These are phyloP conservation scores for Microcyclosporella mali DNA, from an alignment of 2,329 filamentous ascomycete genomes.

Conservation along the genomic window DNA sequence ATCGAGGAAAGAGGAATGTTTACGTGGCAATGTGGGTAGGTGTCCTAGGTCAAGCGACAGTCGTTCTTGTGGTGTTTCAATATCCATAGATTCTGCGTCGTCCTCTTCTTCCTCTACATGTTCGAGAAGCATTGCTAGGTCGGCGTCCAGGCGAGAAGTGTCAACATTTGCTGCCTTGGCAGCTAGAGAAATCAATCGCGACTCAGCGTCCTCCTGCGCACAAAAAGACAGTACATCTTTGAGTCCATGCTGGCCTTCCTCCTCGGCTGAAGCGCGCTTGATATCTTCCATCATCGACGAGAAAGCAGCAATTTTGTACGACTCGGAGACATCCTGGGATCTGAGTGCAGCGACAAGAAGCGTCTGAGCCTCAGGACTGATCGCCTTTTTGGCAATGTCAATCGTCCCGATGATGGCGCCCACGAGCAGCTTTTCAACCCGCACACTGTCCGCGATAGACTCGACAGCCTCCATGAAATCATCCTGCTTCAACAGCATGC, in stretches of 20 bases:
- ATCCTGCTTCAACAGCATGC: conserved; percentile 59
- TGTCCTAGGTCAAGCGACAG: conserved; percentile 5
- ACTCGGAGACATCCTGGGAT: conserved; percentile 3
- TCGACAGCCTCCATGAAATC: conserved; percentile 55
- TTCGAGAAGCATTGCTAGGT: conserved; percentile 13
- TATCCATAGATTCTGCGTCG: conserved; percentile 6
- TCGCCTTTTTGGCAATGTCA: conserved; percentile 37
- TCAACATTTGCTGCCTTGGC: conserved; percentile 7
- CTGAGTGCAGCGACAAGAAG: conserved; percentile 2
- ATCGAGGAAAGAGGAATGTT: conserved; percentile 16
- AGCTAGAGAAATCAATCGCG: conserved; percentile 5
- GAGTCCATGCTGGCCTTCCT: not conserved
- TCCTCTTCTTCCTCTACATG: conserved; percentile 2
- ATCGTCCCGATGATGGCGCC: conserved; percentile 63
- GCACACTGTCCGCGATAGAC: conserved; percentile 58
- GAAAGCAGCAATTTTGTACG: conserved; percentile 2
- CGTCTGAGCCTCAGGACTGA: conserved; percentile 3
- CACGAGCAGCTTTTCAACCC: conserved; percentile 64
- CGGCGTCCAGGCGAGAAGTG: conserved; percentile 7
- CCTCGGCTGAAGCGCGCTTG: conserved; percentile 6
- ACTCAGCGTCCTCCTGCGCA: not conserved
- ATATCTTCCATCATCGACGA: conserved; percentile 7
- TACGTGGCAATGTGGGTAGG: conserved; percentile 12
- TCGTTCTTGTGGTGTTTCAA: not conserved
- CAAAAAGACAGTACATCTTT: not conserved